Conservation (phyloP, 1,284 basidiomycete genomes). For the Xanthoconium separans region DNA sequence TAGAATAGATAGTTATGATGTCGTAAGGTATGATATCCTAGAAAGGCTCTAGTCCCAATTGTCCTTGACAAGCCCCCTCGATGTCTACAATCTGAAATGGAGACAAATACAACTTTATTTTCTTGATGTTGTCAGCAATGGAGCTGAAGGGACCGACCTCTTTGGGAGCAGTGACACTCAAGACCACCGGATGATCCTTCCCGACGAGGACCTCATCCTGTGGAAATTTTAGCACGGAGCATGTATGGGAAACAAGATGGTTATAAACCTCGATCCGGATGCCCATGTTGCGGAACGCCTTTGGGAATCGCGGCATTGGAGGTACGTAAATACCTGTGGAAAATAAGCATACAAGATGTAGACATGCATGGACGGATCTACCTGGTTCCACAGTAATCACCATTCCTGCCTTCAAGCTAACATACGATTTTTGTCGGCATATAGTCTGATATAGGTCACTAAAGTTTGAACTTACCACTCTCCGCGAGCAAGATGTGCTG, state of each 20-base stretch:
- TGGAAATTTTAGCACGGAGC: conserved; percentile 9
- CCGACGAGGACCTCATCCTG: conserved; percentile 86
- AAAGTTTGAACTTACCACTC: conserved; percentile 34
- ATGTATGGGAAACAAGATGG: background rate
- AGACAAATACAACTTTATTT: conserved; percentile 1
- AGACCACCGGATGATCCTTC: conserved; percentile 61
- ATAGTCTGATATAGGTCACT: conserved; percentile 4
- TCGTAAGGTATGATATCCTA: conserved; percentile 29
- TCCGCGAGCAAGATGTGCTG: conserved; percentile 49
- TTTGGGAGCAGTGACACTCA: conserved; percentile 83
- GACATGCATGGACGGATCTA: conserved; percentile 27
- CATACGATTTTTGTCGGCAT: conserved; percentile 10
- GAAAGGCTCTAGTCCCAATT: conserved; percentile 64
- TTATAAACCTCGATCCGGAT: conserved; percentile 80
- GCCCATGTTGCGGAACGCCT: conserved; percentile 84
- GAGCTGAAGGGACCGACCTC: conserved; percentile 53
- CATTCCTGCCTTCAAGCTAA: conserved; percentile 72
- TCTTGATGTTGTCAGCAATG: background rate
- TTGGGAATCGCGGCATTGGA: conserved; percentile 72
- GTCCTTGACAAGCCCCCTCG: conserved; percentile 83
- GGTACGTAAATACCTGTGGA: conserved; percentile 81
- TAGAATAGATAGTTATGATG: background rate
- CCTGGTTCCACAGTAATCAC: conserved; percentile 87
- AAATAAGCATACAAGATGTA: conserved; percentile 2
- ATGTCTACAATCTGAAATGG: conserved; percentile 69